Base-by-base conservation (phyloP, 768 basidiomycete genomes). In the Amanita jacksonii region DNA sequence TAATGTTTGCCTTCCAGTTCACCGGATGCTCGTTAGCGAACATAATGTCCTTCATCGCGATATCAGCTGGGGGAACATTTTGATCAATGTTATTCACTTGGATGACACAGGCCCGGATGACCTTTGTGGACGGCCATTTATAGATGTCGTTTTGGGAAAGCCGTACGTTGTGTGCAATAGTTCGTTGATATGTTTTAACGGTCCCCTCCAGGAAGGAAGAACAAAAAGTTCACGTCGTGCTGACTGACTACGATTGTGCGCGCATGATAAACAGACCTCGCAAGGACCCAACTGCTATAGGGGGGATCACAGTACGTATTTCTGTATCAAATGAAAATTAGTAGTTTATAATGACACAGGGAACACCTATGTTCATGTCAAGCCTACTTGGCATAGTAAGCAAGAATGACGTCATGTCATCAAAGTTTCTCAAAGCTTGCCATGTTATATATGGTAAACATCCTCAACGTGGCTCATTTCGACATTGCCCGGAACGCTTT, bases 291-390 rank as follows among this genome's bases (percentile, higher is more conserved):
- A 33, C 9, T 10, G 3, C 13, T 12, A 10, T 4, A 12, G 5
- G 32, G 32, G 32, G 32, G 32, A n/a, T 38, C 8, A 38, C 37
- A 3, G 37, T 38, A 38, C 13, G 37, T 38, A 22, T 3, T 23
- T 13, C 37, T 8, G 6, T 36, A 36, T 3, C 10, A 5, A 10
- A 36, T 36, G 16, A 6, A 34, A 5, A 5, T 16, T 16, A 36
- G n/a, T n/a, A n/a, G n/a, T n/a, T n/a, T n/a, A n/a, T n/a, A n/a
- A n/a, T n/a, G n/a, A n/a, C n/a, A n/a, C n/a, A 38, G 37, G 37
- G 37, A 38, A 38, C 37, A 20, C 37, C 37, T 12, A 38, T 38
- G 37, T 38, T 38, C n/a, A 38, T 38, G 19, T 18, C 37, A n/a
- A 19, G 37, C 2, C 8, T 12, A 18, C 22, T 38, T 4, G 20